Percentiles rank a stretch among this genome's conserved stretches.
Evolutionary conservation across 139 green algal genomes (phyloP).

Genomic region (Klebsormidium nitens): DNA sequence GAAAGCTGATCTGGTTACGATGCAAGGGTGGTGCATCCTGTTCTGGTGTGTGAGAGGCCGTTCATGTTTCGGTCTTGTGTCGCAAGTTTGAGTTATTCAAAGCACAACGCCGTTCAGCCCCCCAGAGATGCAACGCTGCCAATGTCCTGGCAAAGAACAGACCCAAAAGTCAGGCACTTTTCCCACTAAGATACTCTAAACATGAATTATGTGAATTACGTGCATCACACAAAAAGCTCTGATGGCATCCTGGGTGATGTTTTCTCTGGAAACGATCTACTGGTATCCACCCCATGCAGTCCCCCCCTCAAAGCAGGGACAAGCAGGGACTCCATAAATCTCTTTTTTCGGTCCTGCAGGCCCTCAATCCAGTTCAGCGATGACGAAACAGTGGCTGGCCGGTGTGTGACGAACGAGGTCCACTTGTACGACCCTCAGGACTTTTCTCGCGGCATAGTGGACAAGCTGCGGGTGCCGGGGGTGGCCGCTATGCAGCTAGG

Average conservation of each 20-base stretch:
- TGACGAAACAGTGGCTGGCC: constrained; percentile 58
- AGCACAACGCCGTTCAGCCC: no score
- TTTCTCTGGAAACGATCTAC: background rate
- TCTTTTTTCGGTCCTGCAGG: constrained; percentile 51
- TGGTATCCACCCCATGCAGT: background rate
- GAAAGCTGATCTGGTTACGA: no score
- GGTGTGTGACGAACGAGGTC: constrained; percentile 78
- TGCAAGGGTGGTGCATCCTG: no score
- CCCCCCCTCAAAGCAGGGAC: background rate
- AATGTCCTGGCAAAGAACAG: no score
- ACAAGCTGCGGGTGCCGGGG: constrained; percentile 34
- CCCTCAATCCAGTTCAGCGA: constrained; percentile 65
- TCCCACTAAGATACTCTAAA: background rate
- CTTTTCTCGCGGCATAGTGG: constrained; percentile 40
- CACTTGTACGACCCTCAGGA: constrained; percentile 67
- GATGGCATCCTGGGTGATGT: background rate
- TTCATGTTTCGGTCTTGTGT: no score
- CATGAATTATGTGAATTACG: background rate
- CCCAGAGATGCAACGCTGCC: no score
- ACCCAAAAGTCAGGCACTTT: no score
- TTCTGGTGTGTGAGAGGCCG: no score
- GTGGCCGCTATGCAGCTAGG: constrained; percentile 13
- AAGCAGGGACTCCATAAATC: constrained; percentile 43
- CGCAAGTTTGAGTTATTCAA: no score
- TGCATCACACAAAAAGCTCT: background rate